Conservation (phyloP, 1,284 basidiomycete species). For the Erythrobasidium hasegawianum region DNA sequence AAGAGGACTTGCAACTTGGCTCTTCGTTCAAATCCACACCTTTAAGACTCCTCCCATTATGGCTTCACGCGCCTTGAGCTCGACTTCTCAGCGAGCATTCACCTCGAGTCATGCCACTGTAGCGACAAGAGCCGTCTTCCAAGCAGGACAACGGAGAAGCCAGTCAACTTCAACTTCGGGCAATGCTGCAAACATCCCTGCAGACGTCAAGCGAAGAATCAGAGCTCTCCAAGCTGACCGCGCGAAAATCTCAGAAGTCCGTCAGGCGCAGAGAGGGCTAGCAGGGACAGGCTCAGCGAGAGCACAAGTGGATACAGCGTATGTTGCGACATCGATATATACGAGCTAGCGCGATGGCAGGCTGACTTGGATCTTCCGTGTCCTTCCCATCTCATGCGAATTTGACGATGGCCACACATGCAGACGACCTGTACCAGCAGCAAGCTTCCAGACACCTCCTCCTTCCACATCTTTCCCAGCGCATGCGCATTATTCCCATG, state of each 20-base stretch:
- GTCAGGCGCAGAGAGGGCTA: conserved; percentile 17
- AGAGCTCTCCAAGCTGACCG: conserved; percentile 28
- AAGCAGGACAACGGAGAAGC: conserved; percentile 2
- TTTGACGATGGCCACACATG: neutral
- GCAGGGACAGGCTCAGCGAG: conserved; percentile 9
- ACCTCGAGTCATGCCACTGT: neutral
- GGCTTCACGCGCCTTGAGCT: conserved; percentile 18
- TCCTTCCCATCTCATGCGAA: neutral
- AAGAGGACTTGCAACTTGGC: too few species aligned
- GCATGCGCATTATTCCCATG: conserved; percentile 6
- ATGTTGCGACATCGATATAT: conserved; percentile 1
- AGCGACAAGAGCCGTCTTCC: conserved; percentile 2
- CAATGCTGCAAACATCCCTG: conserved; percentile 13
- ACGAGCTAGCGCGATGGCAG: neutral
- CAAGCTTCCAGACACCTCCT: conserved; percentile 35
- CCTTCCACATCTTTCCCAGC: conserved; percentile 9
- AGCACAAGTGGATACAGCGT: conserved; percentile 25
- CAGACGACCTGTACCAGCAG: conserved; percentile 32
- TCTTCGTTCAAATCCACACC: too few species aligned
- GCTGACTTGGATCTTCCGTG: neutral
- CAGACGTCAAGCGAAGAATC: conserved; percentile 28
- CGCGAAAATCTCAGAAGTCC: conserved; percentile 29
- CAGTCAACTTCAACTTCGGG: conserved; percentile 9
- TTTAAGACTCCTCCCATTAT: too few species aligned
- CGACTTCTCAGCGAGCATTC: conserved; percentile 5